Evolutionary conservation across 1,284 basidiomycete species (phyloP).

Genomic region (Melanopsichium pennsylvanicum): DNA sequence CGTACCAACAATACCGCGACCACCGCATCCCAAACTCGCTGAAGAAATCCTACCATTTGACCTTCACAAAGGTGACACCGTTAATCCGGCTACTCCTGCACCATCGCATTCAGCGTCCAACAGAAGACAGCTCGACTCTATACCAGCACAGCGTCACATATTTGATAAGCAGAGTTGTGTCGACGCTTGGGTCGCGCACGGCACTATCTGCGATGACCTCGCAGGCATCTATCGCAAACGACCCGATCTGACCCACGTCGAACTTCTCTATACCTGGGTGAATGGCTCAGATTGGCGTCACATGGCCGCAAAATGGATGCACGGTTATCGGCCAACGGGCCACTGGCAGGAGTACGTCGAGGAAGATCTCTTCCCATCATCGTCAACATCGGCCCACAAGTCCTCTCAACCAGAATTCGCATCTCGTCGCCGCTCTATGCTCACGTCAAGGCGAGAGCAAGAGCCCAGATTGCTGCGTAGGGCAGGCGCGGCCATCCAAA

Average conservation of each 20-base stretch:
- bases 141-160: constrained; percentile 21
- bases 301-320: constrained; percentile 27
- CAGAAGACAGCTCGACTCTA: constrained; percentile 15
- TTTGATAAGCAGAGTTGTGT: constrained; percentile 21
- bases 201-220: constrained; percentile 21
- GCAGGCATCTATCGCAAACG: constrained; percentile 9
- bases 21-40: constrained; percentile 3
- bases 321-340: constrained; percentile 23
- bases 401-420: background rate
- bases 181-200: constrained; percentile 27
- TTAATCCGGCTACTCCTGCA: background rate
- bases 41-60: constrained; percentile 24
- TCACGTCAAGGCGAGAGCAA: background rate
- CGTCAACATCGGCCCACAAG: background rate
- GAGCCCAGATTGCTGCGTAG: background rate
- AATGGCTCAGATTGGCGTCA: constrained; percentile 50
- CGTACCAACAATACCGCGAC: constrained; percentile 20
- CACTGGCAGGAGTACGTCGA: constrained; percentile 41
- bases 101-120: constrained; percentile 14
- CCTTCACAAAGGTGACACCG: constrained; percentile 21
- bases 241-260: constrained; percentile 20
- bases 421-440: background rate
- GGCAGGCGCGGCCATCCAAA: constrained; percentile 14
- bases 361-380: constrained; percentile 29
- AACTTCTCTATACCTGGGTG: constrained; percentile 44